Base-by-base conservation (phyloP, 2,329 filamentous ascomycete genomes). In the Chalaropsis ovoidea region DNA sequence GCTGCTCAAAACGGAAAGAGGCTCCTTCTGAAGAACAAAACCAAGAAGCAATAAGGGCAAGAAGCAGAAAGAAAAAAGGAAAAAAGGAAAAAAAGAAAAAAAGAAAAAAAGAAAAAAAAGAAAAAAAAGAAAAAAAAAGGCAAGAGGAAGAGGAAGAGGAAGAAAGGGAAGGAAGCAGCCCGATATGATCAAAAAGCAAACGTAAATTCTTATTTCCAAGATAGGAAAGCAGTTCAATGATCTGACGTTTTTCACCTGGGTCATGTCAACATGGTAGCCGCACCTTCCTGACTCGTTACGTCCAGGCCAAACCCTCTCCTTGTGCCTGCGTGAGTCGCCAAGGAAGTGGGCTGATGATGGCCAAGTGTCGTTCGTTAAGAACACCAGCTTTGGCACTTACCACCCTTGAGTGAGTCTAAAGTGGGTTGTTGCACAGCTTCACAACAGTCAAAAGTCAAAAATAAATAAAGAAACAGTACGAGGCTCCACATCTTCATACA, bases 261-360 rank as follows among this genome's bases (percentile, higher is more conserved):
- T 15, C 47, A 43, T 61, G 60, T 45, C 60, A 42, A 45, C 35
- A 22, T 45, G 61, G 17, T 62, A 45, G 24, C 24, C 42, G 61
- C 61, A 35, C 31, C 15, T 62, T 49, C 61, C 45, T 62, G 45
- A 47, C 45, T 62, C 58, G 63, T 41, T 65, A 22, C 19, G 47
- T 52, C 42, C n/a, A 47, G 41, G 49, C 31, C 45, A 39, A 62
- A 49, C 61, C 39, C 22, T 22, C 13, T 27, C 24, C 35, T 49
- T 49, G 41, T 58, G 24, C 54, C 54, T 58, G 52, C 65, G 54
- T 56, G 54, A 56, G 65, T 64, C 61, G n/a, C 39, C 41, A 31
- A 43, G 43, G 56, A 67, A 67, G 62, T 67, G 65, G 65, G 65
- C 65, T 67, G 65, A 67, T 67, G 41, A 63, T 67, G 65, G 54